These are phyloP conservation scores for Entonaema liquescens DNA, from an alignment of 495 filamentous ascomycete genomes.

Conservation along the genomic window DNA sequence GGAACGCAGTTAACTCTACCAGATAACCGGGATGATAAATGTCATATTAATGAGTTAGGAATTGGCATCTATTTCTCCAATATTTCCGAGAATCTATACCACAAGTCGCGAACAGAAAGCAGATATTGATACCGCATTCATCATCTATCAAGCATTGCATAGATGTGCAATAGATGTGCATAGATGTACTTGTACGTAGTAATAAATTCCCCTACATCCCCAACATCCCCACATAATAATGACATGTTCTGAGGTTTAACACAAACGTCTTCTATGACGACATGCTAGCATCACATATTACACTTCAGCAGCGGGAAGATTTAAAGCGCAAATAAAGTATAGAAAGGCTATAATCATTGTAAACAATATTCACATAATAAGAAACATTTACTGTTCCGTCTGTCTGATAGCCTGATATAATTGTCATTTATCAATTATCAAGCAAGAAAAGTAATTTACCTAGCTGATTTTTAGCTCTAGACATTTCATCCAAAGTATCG, in stretches of 20 bases:
- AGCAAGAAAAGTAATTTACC: background rate
- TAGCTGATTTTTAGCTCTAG: too few species aligned
- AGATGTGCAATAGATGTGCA: too few species aligned
- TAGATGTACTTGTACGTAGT: background rate
- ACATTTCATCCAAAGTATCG: background rate
- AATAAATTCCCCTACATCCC: background rate
- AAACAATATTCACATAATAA: background rate
- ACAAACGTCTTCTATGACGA: conserved; percentile 36
- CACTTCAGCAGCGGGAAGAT: background rate
- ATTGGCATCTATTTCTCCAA: conserved; percentile 10
- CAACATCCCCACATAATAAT: conserved; percentile 22
- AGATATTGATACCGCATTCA: background rate
- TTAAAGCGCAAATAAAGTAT: background rate
- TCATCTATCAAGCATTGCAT: background rate
- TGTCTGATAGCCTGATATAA: too few species aligned
- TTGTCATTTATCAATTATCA: background rate
- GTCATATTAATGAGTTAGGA: background rate
- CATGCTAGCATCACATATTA: conserved; percentile 22
- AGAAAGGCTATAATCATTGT: background rate
- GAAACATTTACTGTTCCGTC: background rate
- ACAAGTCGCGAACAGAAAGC: too few species aligned
- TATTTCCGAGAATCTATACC: background rate
- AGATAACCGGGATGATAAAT: conserved; percentile 5
- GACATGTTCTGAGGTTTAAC: conserved; percentile 11
- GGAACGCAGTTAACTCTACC: background rate